Conservation (phyloP, 257 asterid species). For the Craterostigma plantagineum region DNA sequence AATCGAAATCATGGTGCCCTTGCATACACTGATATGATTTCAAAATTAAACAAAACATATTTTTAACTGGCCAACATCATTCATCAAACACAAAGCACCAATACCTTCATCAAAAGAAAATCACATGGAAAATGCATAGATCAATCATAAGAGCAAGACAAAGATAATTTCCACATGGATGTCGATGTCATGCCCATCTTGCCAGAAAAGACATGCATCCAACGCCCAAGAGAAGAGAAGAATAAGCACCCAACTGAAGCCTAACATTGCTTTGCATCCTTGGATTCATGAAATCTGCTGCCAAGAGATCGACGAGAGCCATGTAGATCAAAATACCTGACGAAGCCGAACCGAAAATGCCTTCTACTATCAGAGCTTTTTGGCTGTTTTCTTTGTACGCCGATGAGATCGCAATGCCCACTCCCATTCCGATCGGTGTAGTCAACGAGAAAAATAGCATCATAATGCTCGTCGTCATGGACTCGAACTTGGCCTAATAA, state of each 20-base stretch:
- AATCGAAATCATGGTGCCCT: no score
- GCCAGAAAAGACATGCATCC: constrained; percentile 48
- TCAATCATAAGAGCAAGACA: no score
- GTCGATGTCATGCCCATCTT: constrained; percentile 48
- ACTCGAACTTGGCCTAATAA: constrained; percentile 36
- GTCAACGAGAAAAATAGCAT: constrained; percentile 39
- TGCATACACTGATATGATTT: no score
- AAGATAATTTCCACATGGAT: no score
- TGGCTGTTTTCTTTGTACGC: constrained; percentile 28
- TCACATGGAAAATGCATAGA: no score
- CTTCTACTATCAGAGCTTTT: constrained; percentile 23
- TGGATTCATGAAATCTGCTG: constrained; percentile 47
- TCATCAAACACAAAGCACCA: no score
- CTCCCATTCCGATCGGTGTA: constrained; percentile 37
- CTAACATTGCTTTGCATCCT: constrained; percentile 37
- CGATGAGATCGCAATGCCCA: constrained; percentile 37
- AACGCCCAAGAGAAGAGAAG: constrained; percentile 39
- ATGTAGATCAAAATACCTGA: constrained; percentile 43
- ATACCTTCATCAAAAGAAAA: no score
- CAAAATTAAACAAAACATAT: no score
- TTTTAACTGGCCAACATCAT: no score
- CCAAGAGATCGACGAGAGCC: constrained; percentile 46
- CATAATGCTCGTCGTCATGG: constrained; percentile 28
- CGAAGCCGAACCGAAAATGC: constrained; percentile 36
- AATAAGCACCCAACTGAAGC: constrained; percentile 36